These are phyloP conservation scores for Nadsonia starkeyi-henricii DNA, from an alignment of 1,139 yeast species.

Conservation along the genomic window DNA sequence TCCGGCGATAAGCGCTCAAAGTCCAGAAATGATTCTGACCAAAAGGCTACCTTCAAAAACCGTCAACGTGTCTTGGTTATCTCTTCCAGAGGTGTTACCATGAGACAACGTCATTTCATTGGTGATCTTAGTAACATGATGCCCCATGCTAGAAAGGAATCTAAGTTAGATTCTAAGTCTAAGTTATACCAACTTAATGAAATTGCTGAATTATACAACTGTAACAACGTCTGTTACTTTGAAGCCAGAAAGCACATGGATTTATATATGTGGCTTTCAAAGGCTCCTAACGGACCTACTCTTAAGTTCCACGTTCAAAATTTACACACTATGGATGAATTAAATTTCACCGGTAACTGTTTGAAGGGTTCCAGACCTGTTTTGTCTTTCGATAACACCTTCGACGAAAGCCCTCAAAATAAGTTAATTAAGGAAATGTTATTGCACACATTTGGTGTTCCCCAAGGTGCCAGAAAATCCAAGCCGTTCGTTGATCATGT, in stretches of 20 bases:
- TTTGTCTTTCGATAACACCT: slow-evolving; percentile 71
- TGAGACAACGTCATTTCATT: slow-evolving; percentile 88
- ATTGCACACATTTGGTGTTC: slow-evolving; percentile 84
- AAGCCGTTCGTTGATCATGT: slow-evolving; percentile 95
- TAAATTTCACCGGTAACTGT: slow-evolving; percentile 93
- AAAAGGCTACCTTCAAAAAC: slow-evolving; percentile 24
- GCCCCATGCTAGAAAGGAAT: slow-evolving; percentile 95
- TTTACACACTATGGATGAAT: slow-evolving; percentile 89
- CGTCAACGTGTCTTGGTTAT: slow-evolving; percentile 51
- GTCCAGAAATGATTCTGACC: slow-evolving; percentile 25
- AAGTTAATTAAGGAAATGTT: slow-evolving; percentile 74
- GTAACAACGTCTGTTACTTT: slow-evolving; percentile 87
- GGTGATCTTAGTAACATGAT: slow-evolving; percentile 63
- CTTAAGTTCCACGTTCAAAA: slow-evolving; percentile 87
- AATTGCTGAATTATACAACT: slow-evolving; percentile 91
- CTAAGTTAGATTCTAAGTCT: slow-evolving; percentile 87
- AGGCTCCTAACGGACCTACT: slow-evolving; percentile 98
- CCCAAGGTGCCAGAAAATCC: slow-evolving; percentile 85
- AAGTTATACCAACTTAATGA: slow-evolving; percentile 81
- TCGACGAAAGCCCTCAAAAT: slow-evolving; percentile 52
- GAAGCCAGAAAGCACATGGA: slow-evolving; percentile 96
- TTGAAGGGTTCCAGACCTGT: slow-evolving; percentile 94
- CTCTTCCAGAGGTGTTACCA: slow-evolving; percentile 86
- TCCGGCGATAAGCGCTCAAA: slow-evolving; percentile 35
- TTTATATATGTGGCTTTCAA: slow-evolving; percentile 84